Base-by-base conservation (phyloP, 139 green algal genomes). In the Desmodesmus armatus region DNA sequence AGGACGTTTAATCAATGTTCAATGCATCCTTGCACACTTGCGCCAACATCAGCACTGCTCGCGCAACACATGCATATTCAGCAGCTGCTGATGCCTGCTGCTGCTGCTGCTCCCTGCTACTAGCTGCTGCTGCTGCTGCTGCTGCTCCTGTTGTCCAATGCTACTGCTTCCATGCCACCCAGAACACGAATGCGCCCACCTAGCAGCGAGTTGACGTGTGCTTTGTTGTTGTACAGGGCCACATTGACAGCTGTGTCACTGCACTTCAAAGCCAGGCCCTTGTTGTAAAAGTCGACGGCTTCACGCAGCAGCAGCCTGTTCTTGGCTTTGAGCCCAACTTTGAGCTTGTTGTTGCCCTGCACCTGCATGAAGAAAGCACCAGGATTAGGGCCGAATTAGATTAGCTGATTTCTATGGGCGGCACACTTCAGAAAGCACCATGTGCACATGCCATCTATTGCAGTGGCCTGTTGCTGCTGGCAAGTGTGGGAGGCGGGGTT, bases 241-340 rank as follows among this genome's bases (percentile, higher is more conserved):
- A 89, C 62, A 33, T 90, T 87, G 49, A 96, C 43, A 17, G n/a
- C 25, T 2, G 35, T 47, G 27, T 94, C 84, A 4, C 37, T 44
- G 58, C 75, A 88, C 15, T 84, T 40, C 19, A 91, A 31, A 0
- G 87, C 89, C 19, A 97, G 74, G 37, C 91, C 94, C 75, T 96
- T 85, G 29, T 70, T 92, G 67, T 98, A 98, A 29, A 93, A 91
- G 6, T 94, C 88, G 0, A 96, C 84, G 0, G 95, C 93, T 87
- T 97, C 90, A 0, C 91, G 88, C 74, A 97, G 77, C 70, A 94
- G 94, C 37, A 95, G 90, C 51, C 94, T 94, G 77, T 97, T 97
- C 80, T 93, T 92, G 0, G 90, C 74, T 29, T 94, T 89, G 39
- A 94, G n/a, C 0, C 92, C 95, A 25, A 91, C 84, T 49, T 62